Base-by-base conservation (phyloP, 1,139 yeast species). In the Candida dubliniensis region DNA sequence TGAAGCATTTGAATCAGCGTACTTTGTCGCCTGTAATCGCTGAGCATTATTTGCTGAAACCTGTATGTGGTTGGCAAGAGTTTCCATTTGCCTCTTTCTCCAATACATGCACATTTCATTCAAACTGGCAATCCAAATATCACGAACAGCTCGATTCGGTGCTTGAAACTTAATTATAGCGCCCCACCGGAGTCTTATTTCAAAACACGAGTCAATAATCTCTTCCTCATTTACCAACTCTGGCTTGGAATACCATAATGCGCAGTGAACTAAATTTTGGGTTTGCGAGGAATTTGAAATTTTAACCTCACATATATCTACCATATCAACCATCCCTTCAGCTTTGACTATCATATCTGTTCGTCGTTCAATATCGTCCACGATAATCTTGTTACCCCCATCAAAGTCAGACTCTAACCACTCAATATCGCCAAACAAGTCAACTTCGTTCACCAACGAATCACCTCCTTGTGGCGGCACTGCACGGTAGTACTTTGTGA, bases 111-210 rank as follows among this genome's bases (percentile, higher is more conserved):
- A 59, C 27, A 86, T 59, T 3, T 64, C 65, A 0, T 46, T 50
- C 27, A 91, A 63, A 36, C 81, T 64, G 0, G 29, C 24, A 0
- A 86, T 70, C 98, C 98, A 91, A 47, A 76, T 76, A 52, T 82
- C 78, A 40, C 95, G 70, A 0, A 78, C 59, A 0, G 42, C 44
- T 14, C 66, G 49, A 49, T 71, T 69, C 4, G 81, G 79, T 0
- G 95, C 90, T 47, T 82, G 80, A 7, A 88, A 63, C 41, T 74
- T 67, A n/a, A 84, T 53, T 1, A 51, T 51, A 0, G 77, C 57
- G 0, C 82, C 84, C 48, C 77, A 74, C 1, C 56, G 54, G 58
- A 84, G 67, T 10, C 64, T 64, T 7, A 87, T 64, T 47, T 80
- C 83, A 53, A 87, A 81, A 23, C 73, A 71, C 3, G 78, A 67